These are phyloP conservation scores for Magnaporthiopsis rhizophila DNA, from an alignment of 2,329 filamentous ascomycete species.

Conservation along the genomic window DNA sequence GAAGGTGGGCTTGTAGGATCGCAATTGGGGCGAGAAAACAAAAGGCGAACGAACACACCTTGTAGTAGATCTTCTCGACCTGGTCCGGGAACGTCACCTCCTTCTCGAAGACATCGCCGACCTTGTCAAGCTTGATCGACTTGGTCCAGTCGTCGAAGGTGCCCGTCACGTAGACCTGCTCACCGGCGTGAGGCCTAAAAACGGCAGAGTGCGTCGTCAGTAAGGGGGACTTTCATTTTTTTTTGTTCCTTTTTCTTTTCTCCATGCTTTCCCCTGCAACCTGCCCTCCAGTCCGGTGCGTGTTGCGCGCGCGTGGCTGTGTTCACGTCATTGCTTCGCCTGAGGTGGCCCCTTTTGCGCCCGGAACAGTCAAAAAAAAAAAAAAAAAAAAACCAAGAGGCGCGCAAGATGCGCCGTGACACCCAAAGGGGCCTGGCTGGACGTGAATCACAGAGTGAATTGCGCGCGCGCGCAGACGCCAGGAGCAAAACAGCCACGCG, in stretches of 20 bases:
- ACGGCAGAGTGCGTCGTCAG: not conserved
- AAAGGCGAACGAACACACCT: conserved; percentile 53
- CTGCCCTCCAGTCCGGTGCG: not conserved
- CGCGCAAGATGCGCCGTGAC: not conserved
- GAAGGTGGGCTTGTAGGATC: not conserved
- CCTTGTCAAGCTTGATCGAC: conserved; percentile 73
- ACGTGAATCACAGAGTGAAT: not conserved
- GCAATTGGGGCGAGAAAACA: not conserved
- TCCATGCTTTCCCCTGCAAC: too few species aligned
- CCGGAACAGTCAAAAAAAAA: not conserved
- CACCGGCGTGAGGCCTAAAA: conserved; percentile 72
- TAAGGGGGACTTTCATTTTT: not conserved
- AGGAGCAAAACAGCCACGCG: not conserved
- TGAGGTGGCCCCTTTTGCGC: not conserved
- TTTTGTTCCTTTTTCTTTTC: too few species aligned
- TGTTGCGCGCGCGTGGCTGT: not conserved
- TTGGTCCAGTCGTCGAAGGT: conserved; percentile 94
- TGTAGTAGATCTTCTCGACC: conserved; percentile 78
- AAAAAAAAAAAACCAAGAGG: not conserved
- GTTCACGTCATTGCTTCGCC: not conserved
- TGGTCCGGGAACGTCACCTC: conserved; percentile 62
- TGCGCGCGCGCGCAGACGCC: not conserved
- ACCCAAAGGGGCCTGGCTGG: not conserved
- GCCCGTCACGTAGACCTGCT: conserved; percentile 89
- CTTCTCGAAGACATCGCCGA: conserved; percentile 69